These are phyloP conservation scores for Candida tetrigidarum DNA, from an alignment of 1,139 yeast genomes.

Conservation along the genomic window DNA sequence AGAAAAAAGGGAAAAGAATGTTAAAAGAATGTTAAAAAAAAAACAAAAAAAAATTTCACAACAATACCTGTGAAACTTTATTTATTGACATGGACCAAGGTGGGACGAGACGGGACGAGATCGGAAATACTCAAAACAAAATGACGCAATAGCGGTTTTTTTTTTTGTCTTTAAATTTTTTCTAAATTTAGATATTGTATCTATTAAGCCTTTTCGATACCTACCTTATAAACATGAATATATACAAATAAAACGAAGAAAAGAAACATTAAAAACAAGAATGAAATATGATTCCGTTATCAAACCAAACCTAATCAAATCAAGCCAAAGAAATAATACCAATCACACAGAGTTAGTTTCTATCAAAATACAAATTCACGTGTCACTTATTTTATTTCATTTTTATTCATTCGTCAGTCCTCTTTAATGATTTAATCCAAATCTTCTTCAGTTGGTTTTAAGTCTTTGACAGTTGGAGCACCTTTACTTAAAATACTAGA, in stretches of 20 bases:
- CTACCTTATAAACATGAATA: slow-evolving; percentile 3
- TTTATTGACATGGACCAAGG: too few species aligned
- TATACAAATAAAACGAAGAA: slow-evolving; percentile 3
- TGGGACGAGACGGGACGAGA: too few species aligned
- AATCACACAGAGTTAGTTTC: neutral
- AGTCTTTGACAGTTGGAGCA: slow-evolving; percentile 21
- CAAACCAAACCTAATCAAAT: neutral
- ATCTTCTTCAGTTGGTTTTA: slow-evolving; percentile 40
- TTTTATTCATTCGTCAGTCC: neutral
- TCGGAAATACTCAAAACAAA: neutral
- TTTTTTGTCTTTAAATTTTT: neutral
- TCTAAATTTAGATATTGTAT: slow-evolving; percentile 6
- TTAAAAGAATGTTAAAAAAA: neutral
- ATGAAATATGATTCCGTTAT: neutral
- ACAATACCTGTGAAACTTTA: too few species aligned
- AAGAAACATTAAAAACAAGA: slow-evolving; percentile 1
- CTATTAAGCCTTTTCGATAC: slow-evolving; percentile 5
- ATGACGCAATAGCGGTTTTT: neutral
- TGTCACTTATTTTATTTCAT: neutral
- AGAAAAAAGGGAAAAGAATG: neutral
- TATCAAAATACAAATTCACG: neutral
- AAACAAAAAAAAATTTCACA: neutral
- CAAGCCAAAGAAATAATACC: too few species aligned
- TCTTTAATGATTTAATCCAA: slow-evolving; percentile 35
- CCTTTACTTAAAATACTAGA: slow-evolving; percentile 63